Conservation (phyloP, 176 grass and related monocot genomes). For the Triticum monococcum region DNA sequence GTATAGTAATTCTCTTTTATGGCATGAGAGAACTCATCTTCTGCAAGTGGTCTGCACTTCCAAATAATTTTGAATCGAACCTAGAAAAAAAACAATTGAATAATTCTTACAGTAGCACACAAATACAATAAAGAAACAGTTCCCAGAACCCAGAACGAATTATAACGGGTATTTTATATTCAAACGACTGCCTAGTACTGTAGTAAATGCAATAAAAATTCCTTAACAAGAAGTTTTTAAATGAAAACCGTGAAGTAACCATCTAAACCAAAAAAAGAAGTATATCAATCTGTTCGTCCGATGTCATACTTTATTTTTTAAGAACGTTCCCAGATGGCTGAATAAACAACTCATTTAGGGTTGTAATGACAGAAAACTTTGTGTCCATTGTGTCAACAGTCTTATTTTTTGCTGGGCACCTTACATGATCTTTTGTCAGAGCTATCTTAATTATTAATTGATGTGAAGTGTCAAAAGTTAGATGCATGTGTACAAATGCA, state of each 20-base stretch:
- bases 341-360: not conserved
- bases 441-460: not conserved
- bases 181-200: not conserved
- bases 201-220: not conserved
- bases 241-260: not conserved
- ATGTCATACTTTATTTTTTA: not conserved
- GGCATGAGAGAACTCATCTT: constrained; percentile 55
- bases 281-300: not conserved
- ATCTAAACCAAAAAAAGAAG: not conserved
- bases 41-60: constrained; percentile 53
- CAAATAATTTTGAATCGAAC: constrained; percentile 58
- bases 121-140: not conserved
- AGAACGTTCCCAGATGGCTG: not conserved
- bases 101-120: not conserved
- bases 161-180: not conserved
- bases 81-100: constrained; percentile 35
- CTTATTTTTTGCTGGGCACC: not conserved
- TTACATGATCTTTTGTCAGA: not conserved
- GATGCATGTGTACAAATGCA: too few species aligned
- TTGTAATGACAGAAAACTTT: not conserved
- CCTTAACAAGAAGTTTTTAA: not conserved
- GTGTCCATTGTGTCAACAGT: not conserved
- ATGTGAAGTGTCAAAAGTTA: not conserved
- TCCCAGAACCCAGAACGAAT: not conserved
- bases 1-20: constrained; percentile 59